Evolutionary conservation across 768 basidiomycete species (phyloP).

Genomic region (Boletus rubescentipes): DNA sequence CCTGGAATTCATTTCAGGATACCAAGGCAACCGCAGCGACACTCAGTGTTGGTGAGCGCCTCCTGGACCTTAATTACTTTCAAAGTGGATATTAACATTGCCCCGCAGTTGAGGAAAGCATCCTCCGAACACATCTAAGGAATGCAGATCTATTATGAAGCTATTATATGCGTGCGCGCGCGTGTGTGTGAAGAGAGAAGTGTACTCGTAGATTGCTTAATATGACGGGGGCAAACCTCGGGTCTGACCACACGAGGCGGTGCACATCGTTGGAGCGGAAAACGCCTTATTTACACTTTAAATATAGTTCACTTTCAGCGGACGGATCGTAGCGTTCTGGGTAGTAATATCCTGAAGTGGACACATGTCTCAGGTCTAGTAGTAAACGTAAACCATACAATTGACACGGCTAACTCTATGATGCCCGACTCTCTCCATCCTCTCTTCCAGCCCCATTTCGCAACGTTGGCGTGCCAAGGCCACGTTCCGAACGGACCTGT

Average conservation of each 20-base stretch:
- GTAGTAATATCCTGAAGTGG: no score
- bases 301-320: neutral
- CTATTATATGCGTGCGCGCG: neutral
- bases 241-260: neutral
- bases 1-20: constrained; percentile 47
- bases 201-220: neutral
- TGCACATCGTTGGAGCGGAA: neutral
- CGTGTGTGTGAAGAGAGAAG: constrained; percentile 1
- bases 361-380: no score
- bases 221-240: neutral
- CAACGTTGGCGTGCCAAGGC: constrained; percentile 62
- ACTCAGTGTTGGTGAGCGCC: constrained; percentile 56
- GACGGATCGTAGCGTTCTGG: no score
- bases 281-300: neutral
- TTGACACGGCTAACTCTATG: neutral
- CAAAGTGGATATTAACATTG: neutral
- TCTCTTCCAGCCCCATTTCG: constrained; percentile 43
- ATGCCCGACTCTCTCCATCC: constrained; percentile 11
- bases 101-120: constrained; percentile 63
- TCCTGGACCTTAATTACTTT: neutral
- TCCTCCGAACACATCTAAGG: constrained; percentile 67
- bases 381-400: neutral
- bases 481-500: constrained; percentile 60
- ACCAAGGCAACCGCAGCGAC: constrained; percentile 73
- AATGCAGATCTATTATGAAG: constrained; percentile 66